Percentiles rank a stretch among this genome's conserved stretches.
phyloP scores from a whole-genome alignment of 345 rosid species.

The Murraya paniculata region DNA sequence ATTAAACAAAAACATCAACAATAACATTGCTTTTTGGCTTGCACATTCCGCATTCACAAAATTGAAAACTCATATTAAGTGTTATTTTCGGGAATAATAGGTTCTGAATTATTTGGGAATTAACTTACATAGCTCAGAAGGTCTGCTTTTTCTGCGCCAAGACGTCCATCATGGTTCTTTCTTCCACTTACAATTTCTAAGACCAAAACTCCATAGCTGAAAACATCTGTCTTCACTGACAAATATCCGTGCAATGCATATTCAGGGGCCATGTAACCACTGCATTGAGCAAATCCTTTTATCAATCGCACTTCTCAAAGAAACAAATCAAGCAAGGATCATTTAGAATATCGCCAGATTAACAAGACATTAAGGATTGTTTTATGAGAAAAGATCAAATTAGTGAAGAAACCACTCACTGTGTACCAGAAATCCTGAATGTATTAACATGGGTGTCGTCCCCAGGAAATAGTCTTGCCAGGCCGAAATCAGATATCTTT shows the following conservation, averaged over 20 bases:
- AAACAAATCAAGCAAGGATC: neutral
- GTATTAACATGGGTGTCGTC: slow-evolving; percentile 80
- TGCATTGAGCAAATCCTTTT: slow-evolving; percentile 33
- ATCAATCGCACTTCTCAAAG: neutral
- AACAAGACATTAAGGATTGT: neutral
- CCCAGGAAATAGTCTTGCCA: slow-evolving; percentile 82
- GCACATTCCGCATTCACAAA: neutral
- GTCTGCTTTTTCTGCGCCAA: slow-evolving; percentile 54
- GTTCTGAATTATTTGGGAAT: neutral
- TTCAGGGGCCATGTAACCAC: slow-evolving; percentile 97
- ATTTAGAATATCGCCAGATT: neutral
- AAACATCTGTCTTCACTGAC: slow-evolving; percentile 81
- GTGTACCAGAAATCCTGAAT: slow-evolving; percentile 74
- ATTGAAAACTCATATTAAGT: neutral
- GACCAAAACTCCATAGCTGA: slow-evolving; percentile 79
- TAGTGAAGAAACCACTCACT: slow-evolving; percentile 53
- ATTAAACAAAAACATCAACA: neutral
- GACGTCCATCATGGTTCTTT: slow-evolving; percentile 54
- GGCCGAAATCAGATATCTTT: slow-evolving; percentile 84
- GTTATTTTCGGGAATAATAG: neutral
- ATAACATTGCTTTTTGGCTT: neutral
- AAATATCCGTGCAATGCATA: slow-evolving; percentile 81
- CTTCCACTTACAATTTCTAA: slow-evolving; percentile 88
- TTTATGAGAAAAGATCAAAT: neutral
- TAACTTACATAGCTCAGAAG: slow-evolving; percentile 77